Conservation (phyloP, 345 rosid genomes). For the Lepidium didymum region DNA sequence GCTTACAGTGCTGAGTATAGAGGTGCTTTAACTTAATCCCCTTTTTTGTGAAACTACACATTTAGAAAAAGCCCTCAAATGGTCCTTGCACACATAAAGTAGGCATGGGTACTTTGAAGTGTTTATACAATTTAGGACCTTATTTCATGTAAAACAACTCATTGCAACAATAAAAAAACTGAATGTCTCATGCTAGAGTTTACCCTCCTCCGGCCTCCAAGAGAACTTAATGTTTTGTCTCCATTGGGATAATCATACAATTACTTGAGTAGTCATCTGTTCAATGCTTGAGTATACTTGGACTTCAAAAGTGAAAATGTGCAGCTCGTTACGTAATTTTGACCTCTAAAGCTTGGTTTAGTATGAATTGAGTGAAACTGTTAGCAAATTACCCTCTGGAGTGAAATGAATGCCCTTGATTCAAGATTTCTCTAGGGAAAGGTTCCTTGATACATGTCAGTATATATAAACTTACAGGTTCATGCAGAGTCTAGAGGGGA, state of each 20-base stretch:
- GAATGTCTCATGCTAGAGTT: background rate
- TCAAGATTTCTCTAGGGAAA: background rate
- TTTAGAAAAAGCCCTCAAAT: background rate
- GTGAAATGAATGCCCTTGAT: background rate
- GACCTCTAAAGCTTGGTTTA: background rate
- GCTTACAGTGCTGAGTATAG: conserved; percentile 75
- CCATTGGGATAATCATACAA: background rate
- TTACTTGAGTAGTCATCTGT: background rate
- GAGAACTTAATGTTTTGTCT: background rate
- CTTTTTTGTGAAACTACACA: conserved; percentile 1
- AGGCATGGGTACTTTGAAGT: background rate
- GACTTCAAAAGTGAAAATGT: conserved; percentile 1
- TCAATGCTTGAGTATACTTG: conserved; percentile 5
- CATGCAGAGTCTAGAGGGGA: conserved; percentile 86
- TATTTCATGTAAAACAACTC: background rate
- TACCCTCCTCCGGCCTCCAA: background rate
- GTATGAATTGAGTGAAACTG: background rate
- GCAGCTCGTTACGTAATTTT: background rate
- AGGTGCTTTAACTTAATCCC: conserved; percentile 43
- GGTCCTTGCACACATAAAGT: background rate
- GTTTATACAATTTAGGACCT: background rate
- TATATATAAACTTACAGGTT: conserved; percentile 42
- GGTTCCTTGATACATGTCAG: background rate
- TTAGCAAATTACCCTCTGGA: background rate
- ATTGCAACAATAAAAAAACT: background rate